These are phyloP conservation scores for Pelargonium nanum DNA, from an alignment of 345 rosid species.

Conservation along the genomic window DNA sequence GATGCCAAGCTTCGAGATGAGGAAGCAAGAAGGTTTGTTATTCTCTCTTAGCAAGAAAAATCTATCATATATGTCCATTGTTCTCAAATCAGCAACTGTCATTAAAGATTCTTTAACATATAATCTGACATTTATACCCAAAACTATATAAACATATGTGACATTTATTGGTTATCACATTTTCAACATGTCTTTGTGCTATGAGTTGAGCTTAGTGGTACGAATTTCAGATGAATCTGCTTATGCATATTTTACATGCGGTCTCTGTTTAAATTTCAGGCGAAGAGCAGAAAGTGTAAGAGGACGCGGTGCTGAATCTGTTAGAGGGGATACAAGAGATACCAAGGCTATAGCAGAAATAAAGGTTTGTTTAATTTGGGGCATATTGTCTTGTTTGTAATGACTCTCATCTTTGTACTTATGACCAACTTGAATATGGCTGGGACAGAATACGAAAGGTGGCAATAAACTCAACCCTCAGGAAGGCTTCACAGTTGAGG, in stretches of 20 bases:
- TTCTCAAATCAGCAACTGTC: no score
- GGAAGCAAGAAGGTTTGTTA: conserved; percentile 51
- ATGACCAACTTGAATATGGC: not conserved
- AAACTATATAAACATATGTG: no score
- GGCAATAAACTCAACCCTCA: conserved; percentile 26
- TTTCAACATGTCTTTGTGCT: no score
- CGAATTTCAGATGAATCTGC: no score
- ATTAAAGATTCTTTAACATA: no score
- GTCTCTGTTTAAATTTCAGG: conserved; percentile 30
- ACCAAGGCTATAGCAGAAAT: conserved; percentile 15
- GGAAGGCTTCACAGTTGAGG: conserved; percentile 39
- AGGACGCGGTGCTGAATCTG: conserved; percentile 58
- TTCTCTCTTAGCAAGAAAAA: no score
- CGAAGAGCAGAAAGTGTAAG: conserved; percentile 45
- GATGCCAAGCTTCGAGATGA: conserved; percentile 49
- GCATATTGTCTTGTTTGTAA: not conserved
- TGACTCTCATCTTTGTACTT: not conserved
- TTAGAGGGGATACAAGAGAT: conserved; percentile 51
- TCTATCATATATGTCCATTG: not conserved
- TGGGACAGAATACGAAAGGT: conserved; percentile 26
- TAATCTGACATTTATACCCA: not conserved
- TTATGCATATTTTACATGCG: not conserved
- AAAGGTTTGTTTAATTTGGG: not conserved
- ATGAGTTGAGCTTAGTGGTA: no score
- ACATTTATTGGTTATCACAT: not conserved